Conservation (phyloP, 495 filamentous ascomycete species). For the Xylaria grammica region DNA sequence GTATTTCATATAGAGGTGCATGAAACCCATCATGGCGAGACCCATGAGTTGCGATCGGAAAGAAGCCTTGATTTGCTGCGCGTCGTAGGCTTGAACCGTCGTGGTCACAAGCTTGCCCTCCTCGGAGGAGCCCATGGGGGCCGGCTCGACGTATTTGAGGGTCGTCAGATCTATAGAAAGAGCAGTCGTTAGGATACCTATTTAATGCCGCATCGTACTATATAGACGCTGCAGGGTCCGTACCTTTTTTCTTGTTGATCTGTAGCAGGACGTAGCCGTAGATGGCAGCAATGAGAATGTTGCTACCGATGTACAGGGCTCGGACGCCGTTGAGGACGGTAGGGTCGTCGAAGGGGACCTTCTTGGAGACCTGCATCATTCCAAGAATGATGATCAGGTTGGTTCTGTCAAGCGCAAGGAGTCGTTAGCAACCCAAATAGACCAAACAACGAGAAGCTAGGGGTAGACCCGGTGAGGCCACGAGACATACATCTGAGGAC, state of each 20-base stretch:
- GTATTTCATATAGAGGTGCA: slow-evolving; percentile 99
- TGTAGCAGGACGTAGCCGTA: slow-evolving; percentile 81
- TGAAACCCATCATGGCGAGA: slow-evolving; percentile 95
- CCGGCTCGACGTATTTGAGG: slow-evolving; percentile 96
- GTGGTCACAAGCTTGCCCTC: slow-evolving; percentile 95
- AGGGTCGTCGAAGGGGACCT: slow-evolving; percentile 92
- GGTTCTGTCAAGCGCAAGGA: slow-evolving; percentile 60
- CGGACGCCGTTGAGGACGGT: slow-evolving; percentile 83
- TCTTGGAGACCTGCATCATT: slow-evolving; percentile 98
- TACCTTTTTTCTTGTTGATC: slow-evolving; percentile 97
- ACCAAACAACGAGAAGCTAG: not conserved
- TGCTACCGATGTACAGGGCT: slow-evolving; percentile 81
- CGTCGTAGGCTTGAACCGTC: slow-evolving; percentile 92
- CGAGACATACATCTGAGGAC: slow-evolving; percentile 55
- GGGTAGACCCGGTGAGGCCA: slow-evolving; percentile 12
- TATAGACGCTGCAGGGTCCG: slow-evolving; percentile 22
- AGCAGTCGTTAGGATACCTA: slow-evolving; percentile 22
- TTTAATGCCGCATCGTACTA: not conserved
- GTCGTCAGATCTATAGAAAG: slow-evolving; percentile 81
- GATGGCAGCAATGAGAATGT: slow-evolving; percentile 81
- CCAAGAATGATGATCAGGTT: slow-evolving; percentile 93
- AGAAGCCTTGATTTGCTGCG: slow-evolving; percentile 77
- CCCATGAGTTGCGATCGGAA: slow-evolving; percentile 93
- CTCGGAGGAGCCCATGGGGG: slow-evolving; percentile 87
- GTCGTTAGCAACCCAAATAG: slow-evolving; percentile 23